A percentile compares a stretch with the other conserved stretches of the same genome.
Conservation (phyloP, 768 basidiomycete species). For the Boletus barrowsii region DNA sequence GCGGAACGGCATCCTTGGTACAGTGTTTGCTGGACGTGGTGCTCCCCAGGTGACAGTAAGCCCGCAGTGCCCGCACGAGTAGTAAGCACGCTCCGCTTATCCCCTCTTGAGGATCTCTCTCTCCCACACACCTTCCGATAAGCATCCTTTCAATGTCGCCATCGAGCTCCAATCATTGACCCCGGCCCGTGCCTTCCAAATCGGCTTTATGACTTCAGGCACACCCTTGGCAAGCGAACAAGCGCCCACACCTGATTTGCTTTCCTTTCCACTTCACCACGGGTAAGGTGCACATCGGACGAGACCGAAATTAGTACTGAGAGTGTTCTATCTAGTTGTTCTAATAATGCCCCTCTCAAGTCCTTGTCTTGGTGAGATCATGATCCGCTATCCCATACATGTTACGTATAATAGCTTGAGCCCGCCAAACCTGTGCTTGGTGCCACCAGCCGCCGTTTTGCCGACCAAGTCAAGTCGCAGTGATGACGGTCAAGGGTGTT, state of each 20-base stretch:
- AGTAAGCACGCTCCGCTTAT: background rate
- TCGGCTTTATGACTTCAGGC: background rate
- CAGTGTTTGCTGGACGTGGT: too few species aligned
- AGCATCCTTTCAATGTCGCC: background rate
- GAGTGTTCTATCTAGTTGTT: background rate
- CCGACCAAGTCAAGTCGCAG: too few species aligned
- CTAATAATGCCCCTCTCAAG: background rate
- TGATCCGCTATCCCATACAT: constrained; percentile 1
- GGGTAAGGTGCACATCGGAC: too few species aligned
- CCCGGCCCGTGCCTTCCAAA: background rate
- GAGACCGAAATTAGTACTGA: too few species aligned
- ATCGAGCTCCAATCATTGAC: background rate
- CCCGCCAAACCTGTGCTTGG: too few species aligned
- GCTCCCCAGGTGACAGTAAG: background rate
- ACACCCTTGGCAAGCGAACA: constrained; percentile 1
- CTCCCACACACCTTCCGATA: background rate
- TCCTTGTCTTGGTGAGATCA: constrained; percentile 1
- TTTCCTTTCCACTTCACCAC: too few species aligned
- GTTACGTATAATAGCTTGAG: background rate
- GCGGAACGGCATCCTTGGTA: background rate
- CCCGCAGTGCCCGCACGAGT: background rate
- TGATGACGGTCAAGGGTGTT: too few species aligned
- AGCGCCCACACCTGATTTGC: background rate
- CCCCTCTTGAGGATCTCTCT: background rate
- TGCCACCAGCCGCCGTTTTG: too few species aligned